A percentile compares a stretch with the other conserved stretches of the same genome.
These are phyloP conservation scores for Alternaria brassicae DNA, from an alignment of 2,329 filamentous ascomycete genomes.

Conservation along the genomic window DNA sequence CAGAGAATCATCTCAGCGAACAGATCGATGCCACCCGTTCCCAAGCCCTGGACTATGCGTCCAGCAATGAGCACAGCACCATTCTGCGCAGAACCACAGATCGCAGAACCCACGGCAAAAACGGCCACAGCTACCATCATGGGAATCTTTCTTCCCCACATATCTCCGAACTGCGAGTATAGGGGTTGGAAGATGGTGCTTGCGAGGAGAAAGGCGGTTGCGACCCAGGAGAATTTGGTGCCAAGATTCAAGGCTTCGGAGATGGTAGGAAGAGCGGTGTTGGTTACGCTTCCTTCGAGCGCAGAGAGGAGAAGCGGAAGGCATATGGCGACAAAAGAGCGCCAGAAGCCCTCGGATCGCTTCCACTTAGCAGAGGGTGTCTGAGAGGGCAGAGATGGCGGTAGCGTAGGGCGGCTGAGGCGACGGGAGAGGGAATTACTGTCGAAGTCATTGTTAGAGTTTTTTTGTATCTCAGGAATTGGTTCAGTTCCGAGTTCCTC, in stretches of 20 bases:
- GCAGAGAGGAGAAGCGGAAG: slow-evolving; percentile 28
- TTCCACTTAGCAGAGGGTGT: slow-evolving; percentile 20
- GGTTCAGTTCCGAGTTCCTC: background rate
- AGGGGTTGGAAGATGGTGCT: slow-evolving; percentile 58
- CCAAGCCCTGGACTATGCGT: slow-evolving; percentile 63
- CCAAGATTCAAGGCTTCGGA: slow-evolving; percentile 33
- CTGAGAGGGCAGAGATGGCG: slow-evolving; percentile 7
- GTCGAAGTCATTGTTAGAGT: background rate
- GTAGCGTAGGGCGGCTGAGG: slow-evolving; percentile 12
- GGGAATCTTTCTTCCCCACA: slow-evolving; percentile 60
- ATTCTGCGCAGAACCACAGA: slow-evolving; percentile 58
- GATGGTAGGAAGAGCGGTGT: slow-evolving; percentile 54
- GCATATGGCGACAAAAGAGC: slow-evolving; percentile 40
- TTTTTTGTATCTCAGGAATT: background rate
- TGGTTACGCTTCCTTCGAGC: slow-evolving; percentile 50
- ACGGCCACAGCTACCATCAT: slow-evolving; percentile 51
- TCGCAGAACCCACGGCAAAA: slow-evolving; percentile 61
- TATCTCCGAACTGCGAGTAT: slow-evolving; percentile 59
- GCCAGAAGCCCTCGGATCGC: slow-evolving; percentile 38
- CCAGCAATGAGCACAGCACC: slow-evolving; percentile 61
- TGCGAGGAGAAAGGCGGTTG: slow-evolving; percentile 38
- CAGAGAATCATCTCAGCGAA: slow-evolving; percentile 59
- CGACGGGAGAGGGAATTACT: background rate
- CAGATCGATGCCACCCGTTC: slow-evolving; percentile 56
- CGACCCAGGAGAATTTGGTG: slow-evolving; percentile 36